A percentile compares a stretch with the other conserved stretches of the same genome.
Evolutionary conservation across 2,329 filamentous ascomycete species (phyloP).

Genomic region (Calonectria pseudoturangicola): DNA sequence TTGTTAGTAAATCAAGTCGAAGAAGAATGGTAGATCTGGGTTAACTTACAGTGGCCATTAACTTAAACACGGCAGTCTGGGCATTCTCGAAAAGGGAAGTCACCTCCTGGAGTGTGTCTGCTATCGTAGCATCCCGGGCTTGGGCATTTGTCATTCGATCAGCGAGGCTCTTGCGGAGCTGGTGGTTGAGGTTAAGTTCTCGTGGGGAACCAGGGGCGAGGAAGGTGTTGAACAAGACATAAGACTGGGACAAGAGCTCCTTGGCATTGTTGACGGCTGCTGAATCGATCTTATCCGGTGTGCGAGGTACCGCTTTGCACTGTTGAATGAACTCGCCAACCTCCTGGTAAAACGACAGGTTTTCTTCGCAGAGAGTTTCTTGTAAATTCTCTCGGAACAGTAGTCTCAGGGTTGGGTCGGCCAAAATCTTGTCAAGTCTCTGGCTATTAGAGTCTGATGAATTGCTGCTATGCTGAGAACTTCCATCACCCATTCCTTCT

Average conservation of each 20-base stretch:
- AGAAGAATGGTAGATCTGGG: rapidly evolving
- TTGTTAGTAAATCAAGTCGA: constrained; percentile 46
- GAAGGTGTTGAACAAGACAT: constrained; percentile 99
- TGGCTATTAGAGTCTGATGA: constrained; percentile 91
- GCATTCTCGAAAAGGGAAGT: constrained; percentile 93
- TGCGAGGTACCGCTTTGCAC: constrained; percentile 76
- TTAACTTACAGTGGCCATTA: constrained; percentile 95
- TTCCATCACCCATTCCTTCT: constrained; percentile 72
- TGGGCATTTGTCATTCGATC: constrained; percentile 98
- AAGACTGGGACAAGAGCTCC: constrained; percentile 95
- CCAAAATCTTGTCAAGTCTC: constrained; percentile 92
- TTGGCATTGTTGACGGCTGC: constrained; percentile 87
- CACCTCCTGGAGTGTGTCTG: constrained; percentile 92
- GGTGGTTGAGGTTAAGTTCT: constrained; percentile 98
- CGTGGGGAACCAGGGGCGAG: constrained; percentile 95
- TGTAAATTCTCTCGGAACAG: constrained; percentile 95
- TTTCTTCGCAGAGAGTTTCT: constrained; percentile 98
- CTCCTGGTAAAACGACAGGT: constrained; percentile 95
- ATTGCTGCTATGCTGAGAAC: constrained; percentile 65
- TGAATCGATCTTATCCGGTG: constrained; percentile 77
- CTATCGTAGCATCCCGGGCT: constrained; percentile 92
- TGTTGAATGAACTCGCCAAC: constrained; percentile 89
- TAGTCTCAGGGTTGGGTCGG: constrained; percentile 89
- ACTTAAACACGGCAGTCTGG: constrained; percentile 95
- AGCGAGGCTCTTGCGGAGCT: constrained; percentile 92